Base-by-base conservation (phyloP, 2,329 filamentous ascomycete species). In the Diaporthe caulivora region DNA sequence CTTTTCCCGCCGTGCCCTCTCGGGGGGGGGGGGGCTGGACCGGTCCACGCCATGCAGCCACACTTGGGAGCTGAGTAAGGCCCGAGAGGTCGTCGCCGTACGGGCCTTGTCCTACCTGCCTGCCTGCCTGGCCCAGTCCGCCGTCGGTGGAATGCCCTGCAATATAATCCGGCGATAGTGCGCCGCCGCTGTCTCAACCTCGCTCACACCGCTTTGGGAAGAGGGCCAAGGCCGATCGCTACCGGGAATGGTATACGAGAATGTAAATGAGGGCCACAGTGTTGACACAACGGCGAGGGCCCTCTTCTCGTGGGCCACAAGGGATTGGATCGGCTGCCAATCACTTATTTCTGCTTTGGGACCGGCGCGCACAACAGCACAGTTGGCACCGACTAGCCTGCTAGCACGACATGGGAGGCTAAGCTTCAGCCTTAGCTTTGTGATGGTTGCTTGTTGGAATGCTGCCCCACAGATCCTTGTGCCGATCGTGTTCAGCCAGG, bases 341-440 rank as follows among this genome's bases (percentile, higher is more conserved):
- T 40, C 44, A 65, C 11, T 51, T 40, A 53, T 53, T 53, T 65
- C 51, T 51, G 15, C 21, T 18, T 53, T 15, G 42, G 7, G 13
- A 65, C 44, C 26, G 21, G 29, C 42, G 60, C 60, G 31, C 47
- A 53, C 62, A 53, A 18, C 34, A 51, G 49, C 44, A 65, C 60
- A 42, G 60, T 65, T 51, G 29, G 44, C 42, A 44, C 29, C 60
- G 44, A 44, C 34, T 34, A 34, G 60, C 60, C 18, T 18, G 4
- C 58, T 47, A 34, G 60, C 42, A 65, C 17, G 42, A 51, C 29
- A 49, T 51, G 42, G 42, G 37, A 26, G 60, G 60, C 60, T 51
- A 67, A 53, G 62, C 62, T 67, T 67, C 62, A 67, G 62, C 62
- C 62, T 53, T 67, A 40, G 62, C 62, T 67, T 21, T 67, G 62